Conservation (phyloP, 83 land plant genomes). For the Picea abies region DNA sequence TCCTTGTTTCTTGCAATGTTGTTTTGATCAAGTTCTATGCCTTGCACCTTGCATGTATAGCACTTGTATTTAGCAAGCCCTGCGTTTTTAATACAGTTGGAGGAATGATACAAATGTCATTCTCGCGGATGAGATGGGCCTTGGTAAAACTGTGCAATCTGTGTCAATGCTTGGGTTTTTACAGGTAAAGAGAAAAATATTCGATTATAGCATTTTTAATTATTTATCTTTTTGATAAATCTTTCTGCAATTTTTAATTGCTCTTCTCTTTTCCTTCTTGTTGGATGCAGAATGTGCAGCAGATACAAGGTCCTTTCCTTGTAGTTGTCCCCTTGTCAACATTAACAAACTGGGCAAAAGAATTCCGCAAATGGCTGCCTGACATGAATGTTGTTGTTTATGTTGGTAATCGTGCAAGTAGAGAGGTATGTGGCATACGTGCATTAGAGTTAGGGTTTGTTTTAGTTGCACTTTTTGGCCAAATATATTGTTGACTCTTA, state of each 20-base stretch:
- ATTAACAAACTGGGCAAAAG: conserved; percentile 97
- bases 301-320: conserved; percentile 93
- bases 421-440: conserved; percentile 69
- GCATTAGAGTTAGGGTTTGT: background rate
- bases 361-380: conserved; percentile 98
- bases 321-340: conserved; percentile 98
- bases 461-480: background rate
- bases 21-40: background rate
- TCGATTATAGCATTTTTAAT: background rate
- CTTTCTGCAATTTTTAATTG: background rate
- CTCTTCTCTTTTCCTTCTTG: background rate
- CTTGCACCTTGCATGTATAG: background rate
- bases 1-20: background rate
- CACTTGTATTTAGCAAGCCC: background rate
- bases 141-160: conserved; percentile 99
- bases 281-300: conserved; percentile 76
- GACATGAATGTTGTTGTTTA: conserved; percentile 95
- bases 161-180: conserved; percentile 98
- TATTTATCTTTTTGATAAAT: background rate
- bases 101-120: conserved; percentile 98
- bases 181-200: conserved; percentile 51
- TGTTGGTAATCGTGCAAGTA: conserved; percentile 97
- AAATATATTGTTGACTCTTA: no score
- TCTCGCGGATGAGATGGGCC: conserved; percentile 99
- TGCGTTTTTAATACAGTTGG: conserved; percentile 67